Evolutionary conservation across 2,329 filamentous ascomycete species (phyloP), one percentile per base, ranked within the genome.

Genomic region (Emmonsiellopsis sp.): DNA sequence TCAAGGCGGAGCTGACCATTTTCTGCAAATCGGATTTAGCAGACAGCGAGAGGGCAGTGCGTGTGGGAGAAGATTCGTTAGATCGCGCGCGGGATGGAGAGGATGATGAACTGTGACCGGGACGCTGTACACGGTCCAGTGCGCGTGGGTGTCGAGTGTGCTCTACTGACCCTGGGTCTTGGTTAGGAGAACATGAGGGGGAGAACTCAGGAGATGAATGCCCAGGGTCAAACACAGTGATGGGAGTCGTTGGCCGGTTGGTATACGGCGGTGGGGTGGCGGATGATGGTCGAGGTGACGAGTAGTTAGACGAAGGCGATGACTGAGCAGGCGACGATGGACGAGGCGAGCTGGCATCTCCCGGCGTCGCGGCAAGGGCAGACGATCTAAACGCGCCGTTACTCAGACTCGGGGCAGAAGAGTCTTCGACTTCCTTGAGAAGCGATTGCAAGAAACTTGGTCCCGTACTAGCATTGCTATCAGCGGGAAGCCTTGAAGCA

Each of bases 1-100:
- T 87, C 43, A 98, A 76, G 5, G 87, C 89, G 42, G 79, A 76
- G 59, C 89, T 87, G 61, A 97, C 93, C 71, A 97, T 89, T 61
- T 84, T 85, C 66, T 90, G 92, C 59, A 98, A 86, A 64, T 84
- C 89, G 60, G 88, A 84, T 69, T 98, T 98, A 58, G 88, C 86
- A 58, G 88, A 85, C 26, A 89, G 82, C 0, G 91, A 86, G 62
- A 95, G 80, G 6, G 73, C 73, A 7, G 76, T 67, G 35, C 86
- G 82, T 2, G 78, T 79, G 7, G 87, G 86, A n/a, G 87, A 90
- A 1, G 77, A 76, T 44, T 91, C 84, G 44, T 79, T 62, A 6
- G 82, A 81, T 31, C 79, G 76, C 15, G 70, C 66, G 58, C 70
- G 70, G 59, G 67, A 73, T 63, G 55, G 73, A 70, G 67, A 54